Base-by-base conservation (phyloP, 352 stramenopile species). In the Globisporangium rhizosaccharum region DNA sequence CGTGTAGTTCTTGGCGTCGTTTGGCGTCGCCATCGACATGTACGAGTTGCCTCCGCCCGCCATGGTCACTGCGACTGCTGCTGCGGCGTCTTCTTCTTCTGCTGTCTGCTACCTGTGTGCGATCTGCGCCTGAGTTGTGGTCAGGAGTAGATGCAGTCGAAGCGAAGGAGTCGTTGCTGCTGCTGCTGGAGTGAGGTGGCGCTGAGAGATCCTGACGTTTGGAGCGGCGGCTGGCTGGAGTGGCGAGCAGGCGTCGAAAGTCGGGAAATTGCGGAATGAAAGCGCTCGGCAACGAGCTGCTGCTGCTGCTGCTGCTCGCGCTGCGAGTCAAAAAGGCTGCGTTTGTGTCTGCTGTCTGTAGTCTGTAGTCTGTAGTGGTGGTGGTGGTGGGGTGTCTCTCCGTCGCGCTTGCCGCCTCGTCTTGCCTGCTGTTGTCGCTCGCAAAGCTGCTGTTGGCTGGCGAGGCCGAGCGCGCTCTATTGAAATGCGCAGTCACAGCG, bases 11-110 rank as follows among this genome's bases (percentile, higher is more conserved):
- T 88, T 89, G 56, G 72, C 51, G 61, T 88, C 77, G 66, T 89
- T 87, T 50, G 82, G 82, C 59, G 79, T 92, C 60, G 76, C 76
- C 77, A 91, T 71, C 49, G 77, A 87, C 79, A 87, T 85, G 73
- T 87, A 87, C 65, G 75, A 85, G 63, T 78, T 84, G 51, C 67
- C 66, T 56, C 54, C 74, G 62, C 70, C 71, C 66, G 75, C 75
- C 75, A 88, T 85, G 66, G 62, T 76, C 15, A 41, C 48, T 25
- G 26, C 48, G 53, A 17, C 59, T 71, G 26, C 58, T 70, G 49
- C 59, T 53, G 23, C 64, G 53, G 12, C 28, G 33, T 9, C 17
- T 50, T 61, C 17, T 39, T 9, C 10, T 1, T 39, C 33, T 39
- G 9, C 10, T 12, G 7, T 39, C 33, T 39, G 33, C 33, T 39